Base-by-base conservation (phyloP, 139 green algal species). In the Picochlorum sp. region DNA sequence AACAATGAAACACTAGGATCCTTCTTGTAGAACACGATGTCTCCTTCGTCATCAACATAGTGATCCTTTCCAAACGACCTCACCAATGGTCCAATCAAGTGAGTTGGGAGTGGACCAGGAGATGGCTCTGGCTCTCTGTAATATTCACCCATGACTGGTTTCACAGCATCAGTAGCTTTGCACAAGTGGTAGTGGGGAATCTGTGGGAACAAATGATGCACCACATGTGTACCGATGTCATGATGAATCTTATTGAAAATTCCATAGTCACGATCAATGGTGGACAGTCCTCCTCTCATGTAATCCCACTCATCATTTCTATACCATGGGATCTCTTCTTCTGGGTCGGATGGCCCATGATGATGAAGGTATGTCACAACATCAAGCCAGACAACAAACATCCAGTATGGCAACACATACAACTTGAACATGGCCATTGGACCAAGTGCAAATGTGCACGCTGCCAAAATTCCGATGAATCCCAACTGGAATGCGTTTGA, bases 211-310 rank as follows among this genome's bases (percentile, higher is more conserved):
- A 97, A 77, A 73, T 97, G 91, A 74, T 97, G 90, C 62, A 95
- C 76, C 7, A 97, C 90, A 73, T 97, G 90, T 3, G 89, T 97
- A 49, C 88, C 91, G 31, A 97, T 97, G 73, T 96, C 83, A 63
- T 97, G 91, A 74, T 97, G 90, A 64, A 97, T 91, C 72, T 95
- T 95, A 77, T 96, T 96, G 82, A 96, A 94, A 73, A 97, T 92
- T 66, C 91, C 90, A 62, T 90, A 97, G 71, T 98, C 92, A 30
- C 87, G 81, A 79, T 97, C 90, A 44, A 97, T 73, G 26, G 87
- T 92, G 50, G 89, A 90, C 54, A 97, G 80, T 49, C 90, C 90
- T 38, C 90, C 90, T 37, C 90, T 84, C 76, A 97, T 78, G 80
- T 97, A 97, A 74, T 65, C 88, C 90, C 90, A 97, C 71, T 97